Conservation (phyloP, 2,329 filamentous ascomycete species). For the Chrysoporthe cubensis region DNA sequence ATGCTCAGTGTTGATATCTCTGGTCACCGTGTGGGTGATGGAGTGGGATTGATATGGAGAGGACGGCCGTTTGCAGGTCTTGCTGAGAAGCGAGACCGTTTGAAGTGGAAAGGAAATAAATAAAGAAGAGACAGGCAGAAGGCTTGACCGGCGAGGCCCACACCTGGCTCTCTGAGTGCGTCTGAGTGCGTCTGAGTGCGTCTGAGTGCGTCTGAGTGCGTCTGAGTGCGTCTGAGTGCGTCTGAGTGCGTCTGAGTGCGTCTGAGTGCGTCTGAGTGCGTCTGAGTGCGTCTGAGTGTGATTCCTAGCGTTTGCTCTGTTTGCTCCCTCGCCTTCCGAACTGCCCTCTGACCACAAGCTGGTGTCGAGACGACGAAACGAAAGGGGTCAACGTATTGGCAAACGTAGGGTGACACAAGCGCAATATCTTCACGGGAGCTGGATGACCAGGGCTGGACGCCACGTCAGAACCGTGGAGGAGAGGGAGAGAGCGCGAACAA, state of each 20-base stretch:
- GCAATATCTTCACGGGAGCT: too few species aligned
- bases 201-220: not conserved
- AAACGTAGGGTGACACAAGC: too few species aligned
- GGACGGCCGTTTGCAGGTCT: not conserved
- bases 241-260: not conserved
- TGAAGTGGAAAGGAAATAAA: not conserved
- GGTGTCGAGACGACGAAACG: not conserved
- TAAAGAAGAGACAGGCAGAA: not conserved
- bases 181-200: not conserved
- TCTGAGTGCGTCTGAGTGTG: not conserved
- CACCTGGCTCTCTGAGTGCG: not conserved
- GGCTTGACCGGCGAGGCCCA: not conserved
- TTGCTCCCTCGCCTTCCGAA: not conserved
- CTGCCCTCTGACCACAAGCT: not conserved
- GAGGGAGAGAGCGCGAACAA: too few species aligned
- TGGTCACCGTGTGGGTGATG: too few species aligned
- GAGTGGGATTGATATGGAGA: too few species aligned
- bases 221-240: not conserved
- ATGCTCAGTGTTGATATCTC: not conserved
- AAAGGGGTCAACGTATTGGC: too few species aligned
- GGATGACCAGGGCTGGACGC: too few species aligned
- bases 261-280: not conserved
- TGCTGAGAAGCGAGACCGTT: not conserved
- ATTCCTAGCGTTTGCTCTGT: not conserved
- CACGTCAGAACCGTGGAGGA: too few species aligned